A percentile compares a stretch with the other conserved stretches of the same genome.
These are phyloP conservation scores for Trichoderma arundinaceum DNA, from an alignment of 2,329 filamentous ascomycete species.

Conservation along the genomic window DNA sequence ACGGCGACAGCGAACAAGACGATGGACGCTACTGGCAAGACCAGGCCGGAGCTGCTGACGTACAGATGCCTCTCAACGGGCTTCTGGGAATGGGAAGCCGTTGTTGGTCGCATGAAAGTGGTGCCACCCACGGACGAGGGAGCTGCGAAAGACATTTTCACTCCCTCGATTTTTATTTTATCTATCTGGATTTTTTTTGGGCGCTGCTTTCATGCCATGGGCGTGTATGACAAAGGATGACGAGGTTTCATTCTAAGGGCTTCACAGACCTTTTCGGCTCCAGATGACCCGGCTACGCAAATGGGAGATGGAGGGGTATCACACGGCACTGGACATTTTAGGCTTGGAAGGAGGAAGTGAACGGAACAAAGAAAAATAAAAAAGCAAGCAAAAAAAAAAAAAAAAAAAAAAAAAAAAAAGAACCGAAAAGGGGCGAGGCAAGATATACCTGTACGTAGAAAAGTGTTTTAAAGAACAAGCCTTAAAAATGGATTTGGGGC, in stretches of 20 bases:
- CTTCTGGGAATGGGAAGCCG: constrained; percentile 9
- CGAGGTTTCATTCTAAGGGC: constrained; percentile 4
- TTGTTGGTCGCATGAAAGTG: background rate
- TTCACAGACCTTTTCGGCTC: constrained; percentile 1
- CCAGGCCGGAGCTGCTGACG: constrained; percentile 26
- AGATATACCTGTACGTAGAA: background rate
- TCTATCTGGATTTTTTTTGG: background rate
- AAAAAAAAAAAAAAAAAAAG: background rate
- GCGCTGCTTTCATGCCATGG: background rate
- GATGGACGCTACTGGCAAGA: constrained; percentile 15
- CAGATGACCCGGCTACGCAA: constrained; percentile 8
- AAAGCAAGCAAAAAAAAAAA: background rate
- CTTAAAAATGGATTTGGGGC: background rate
- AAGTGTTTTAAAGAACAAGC: background rate
- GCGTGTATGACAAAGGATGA: constrained; percentile 27
- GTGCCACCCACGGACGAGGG: constrained; percentile 3
- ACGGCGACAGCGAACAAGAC: constrained; percentile 14
- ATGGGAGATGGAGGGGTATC: background rate
- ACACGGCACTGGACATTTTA: background rate
- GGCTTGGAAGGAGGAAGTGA: background rate
- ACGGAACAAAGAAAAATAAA: background rate
- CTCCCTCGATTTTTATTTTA: background rate
- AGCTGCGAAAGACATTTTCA: background rate
- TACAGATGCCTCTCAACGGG: constrained; percentile 12
- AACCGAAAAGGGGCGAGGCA: background rate